phyloP scores from a whole-genome alignment of 2,329 filamentous ascomycete genomes.

The Curvularia sp. region DNA sequence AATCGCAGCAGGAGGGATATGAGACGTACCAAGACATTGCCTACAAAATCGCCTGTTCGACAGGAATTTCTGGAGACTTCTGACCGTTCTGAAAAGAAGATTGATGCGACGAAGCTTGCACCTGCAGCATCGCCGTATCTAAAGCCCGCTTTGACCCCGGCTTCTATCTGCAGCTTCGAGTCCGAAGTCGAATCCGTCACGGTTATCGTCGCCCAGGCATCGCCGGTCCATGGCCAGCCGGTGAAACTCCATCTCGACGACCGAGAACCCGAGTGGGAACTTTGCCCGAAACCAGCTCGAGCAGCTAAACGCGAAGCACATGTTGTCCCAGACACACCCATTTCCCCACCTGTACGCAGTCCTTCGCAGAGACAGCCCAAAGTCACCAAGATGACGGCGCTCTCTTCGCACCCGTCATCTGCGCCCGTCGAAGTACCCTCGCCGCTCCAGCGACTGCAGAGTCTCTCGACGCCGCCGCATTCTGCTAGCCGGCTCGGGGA shows the following conservation, averaged over 20 bases:
- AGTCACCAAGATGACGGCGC: constrained; percentile 38
- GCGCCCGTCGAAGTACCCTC: constrained; percentile 35
- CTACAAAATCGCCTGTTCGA: constrained; percentile 39
- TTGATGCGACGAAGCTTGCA: constrained; percentile 13
- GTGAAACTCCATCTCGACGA: constrained; percentile 35
- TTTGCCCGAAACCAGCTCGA: constrained; percentile 31
- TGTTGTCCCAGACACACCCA: neutral
- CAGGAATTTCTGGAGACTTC: constrained; percentile 30
- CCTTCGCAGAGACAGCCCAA: constrained; percentile 31
- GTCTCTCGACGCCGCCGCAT: constrained; percentile 28
- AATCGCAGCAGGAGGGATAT: constrained; percentile 32
- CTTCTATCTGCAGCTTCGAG: constrained; percentile 40
- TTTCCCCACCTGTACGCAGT: constrained; percentile 20
- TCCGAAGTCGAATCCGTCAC: constrained; percentile 42
- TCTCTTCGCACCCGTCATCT: constrained; percentile 41
- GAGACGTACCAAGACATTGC: constrained; percentile 42
- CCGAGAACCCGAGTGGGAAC: constrained; percentile 44
- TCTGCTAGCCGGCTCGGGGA: constrained; percentile 27
- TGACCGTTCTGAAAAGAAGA: constrained; percentile 13
- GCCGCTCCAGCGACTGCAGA: constrained; percentile 30
- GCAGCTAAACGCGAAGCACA: constrained; percentile 20
- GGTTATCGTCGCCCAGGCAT: constrained; percentile 32
- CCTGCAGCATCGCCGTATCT: constrained; percentile 23
- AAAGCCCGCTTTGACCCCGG: constrained; percentile 34
- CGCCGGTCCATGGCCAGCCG: constrained; percentile 18